Base-by-base conservation (phyloP, 257 asterid species). In the Nyctanthes arbortristis region DNA sequence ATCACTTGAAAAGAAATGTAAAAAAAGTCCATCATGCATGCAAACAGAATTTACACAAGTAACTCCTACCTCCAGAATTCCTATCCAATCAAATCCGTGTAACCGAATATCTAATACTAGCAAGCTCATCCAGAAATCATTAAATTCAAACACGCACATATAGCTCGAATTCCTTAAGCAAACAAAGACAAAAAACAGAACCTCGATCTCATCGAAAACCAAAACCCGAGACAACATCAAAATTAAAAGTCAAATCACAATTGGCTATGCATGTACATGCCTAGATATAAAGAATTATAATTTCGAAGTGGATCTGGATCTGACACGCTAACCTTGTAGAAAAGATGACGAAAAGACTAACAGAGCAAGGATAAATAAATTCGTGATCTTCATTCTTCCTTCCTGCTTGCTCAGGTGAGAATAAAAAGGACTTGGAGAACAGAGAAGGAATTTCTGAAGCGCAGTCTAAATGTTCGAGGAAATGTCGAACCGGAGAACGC, bases 271-370 rank as follows among this genome's bases (percentile, higher is more conserved):
- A 75, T 81, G 76, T 69, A 64, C 77, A 67, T 71, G 75, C 56
- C 66, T 37, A 40, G 31, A 36, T 49, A 45, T 59, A 39, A 39
- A 16, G 31, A 74, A 52, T 57, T 54, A 27, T 60, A 47, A 69
- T 28, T 47, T 1, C 6, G 40, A 34, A 31, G 69, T 16, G 66
- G 73, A 76, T 67, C 78, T 61, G 73, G 80, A 84, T 79, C 82
- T 25, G 63, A 49, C 63, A 79, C 30, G 49, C 74, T 55, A 71
- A 94, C 99, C 94, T 78, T 78, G 92, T 20, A 92, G 78, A 66
- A 87, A 61, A 3, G 89, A 81, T 18, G 92, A 87, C 6, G 96
- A 89, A 60, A 88, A 79, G 13, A 92, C 62, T 59, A 94, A 87
- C 62, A 94, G 77, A n/a, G 87, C 73, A 68, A 94, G 77, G 76